Evolutionary conservation across 495 filamentous ascomycete species (phyloP).

Genomic region (Penicillium bovifimosum): DNA sequence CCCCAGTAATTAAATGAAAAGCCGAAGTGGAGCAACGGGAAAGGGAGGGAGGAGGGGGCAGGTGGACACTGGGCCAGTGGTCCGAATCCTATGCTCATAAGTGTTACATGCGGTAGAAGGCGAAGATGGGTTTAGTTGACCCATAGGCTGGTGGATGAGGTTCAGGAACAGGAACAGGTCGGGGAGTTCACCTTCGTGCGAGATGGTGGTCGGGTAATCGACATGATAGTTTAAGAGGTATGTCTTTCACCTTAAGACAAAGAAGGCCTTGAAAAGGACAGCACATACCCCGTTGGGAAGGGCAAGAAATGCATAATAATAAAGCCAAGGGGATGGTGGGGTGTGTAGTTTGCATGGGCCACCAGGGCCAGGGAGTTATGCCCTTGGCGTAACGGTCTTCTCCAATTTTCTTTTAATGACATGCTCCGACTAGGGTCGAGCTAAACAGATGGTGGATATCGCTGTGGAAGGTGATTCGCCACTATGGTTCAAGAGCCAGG

Average conservation of each 20-base stretch:
- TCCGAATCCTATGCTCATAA: constrained; percentile 9
- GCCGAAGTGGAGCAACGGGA: constrained; percentile 24
- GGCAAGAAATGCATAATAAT: constrained; percentile 2
- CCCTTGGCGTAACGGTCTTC: constrained; percentile 40
- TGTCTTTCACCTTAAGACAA: background rate
- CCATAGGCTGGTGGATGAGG: constrained; percentile 11
- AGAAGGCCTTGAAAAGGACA: background rate
- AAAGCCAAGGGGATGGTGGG: constrained; percentile 19
- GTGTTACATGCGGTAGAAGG: constrained; percentile 13
- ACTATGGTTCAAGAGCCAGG: constrained; percentile 19
- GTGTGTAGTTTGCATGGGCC: constrained; percentile 20
- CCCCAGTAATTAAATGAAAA: constrained; percentile 17
- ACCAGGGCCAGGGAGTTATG: constrained; percentile 17
- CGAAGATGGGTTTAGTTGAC: constrained; percentile 5
- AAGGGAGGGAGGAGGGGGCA: constrained; percentile 2
- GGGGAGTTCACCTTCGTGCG: constrained; percentile 14
- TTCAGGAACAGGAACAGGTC: constrained; percentile 9
- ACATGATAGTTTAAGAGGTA: background rate
- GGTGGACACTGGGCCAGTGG: constrained; percentile 10
- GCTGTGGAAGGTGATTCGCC: constrained; percentile 15
- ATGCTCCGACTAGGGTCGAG: constrained; percentile 22
- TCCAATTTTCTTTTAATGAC: constrained; percentile 17
- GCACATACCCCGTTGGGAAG: background rate
- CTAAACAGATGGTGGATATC: constrained; percentile 14
- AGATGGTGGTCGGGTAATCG: background rate